phyloP scores from a whole-genome alignment of 306 rosid genomes.

The Acmispon strigosus region DNA sequence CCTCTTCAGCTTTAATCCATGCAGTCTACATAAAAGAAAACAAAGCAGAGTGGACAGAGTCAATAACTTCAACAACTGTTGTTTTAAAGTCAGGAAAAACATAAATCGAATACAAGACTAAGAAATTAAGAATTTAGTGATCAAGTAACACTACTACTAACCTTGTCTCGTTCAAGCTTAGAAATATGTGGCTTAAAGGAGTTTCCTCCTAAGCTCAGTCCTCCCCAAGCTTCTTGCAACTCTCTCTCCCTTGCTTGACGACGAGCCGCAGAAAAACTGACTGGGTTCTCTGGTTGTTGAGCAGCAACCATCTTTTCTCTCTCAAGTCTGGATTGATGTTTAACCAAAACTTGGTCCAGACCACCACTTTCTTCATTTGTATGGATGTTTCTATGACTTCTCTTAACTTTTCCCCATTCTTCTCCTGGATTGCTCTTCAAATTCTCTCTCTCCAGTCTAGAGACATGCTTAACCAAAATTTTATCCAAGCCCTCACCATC shows the following conservation, averaged over 20 bases:
- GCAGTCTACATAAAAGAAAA: conserved; percentile 53
- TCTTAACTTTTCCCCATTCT: conserved; percentile 30
- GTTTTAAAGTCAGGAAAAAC: not conserved
- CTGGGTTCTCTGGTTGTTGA: conserved; percentile 38
- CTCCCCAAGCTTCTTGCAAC: conserved; percentile 83
- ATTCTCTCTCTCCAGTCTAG: conserved; percentile 77
- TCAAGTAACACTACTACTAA: conserved; percentile 19
- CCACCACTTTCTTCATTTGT: conserved; percentile 46
- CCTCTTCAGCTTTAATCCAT: conserved; percentile 88
- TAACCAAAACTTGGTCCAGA: conserved; percentile 57
- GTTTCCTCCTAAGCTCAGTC: conserved; percentile 78
- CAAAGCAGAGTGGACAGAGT: not conserved
- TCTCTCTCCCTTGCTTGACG: conserved; percentile 80
- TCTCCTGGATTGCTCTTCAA: conserved; percentile 37
- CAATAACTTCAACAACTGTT: not conserved
- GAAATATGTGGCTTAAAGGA: conserved; percentile 71
- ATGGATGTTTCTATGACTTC: conserved; percentile 23
- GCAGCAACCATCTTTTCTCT: conserved; percentile 60
- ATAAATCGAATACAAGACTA: not conserved
- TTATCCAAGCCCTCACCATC: conserved; percentile 70
- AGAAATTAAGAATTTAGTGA: not conserved
- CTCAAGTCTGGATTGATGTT: conserved; percentile 75
- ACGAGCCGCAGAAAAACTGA: conserved; percentile 36
- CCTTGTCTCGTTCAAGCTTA: conserved; percentile 84
- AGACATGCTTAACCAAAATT: conserved; percentile 71